phyloP scores from a whole-genome alignment of 2,329 filamentous ascomycete genomes.

The Amphichorda felina region DNA sequence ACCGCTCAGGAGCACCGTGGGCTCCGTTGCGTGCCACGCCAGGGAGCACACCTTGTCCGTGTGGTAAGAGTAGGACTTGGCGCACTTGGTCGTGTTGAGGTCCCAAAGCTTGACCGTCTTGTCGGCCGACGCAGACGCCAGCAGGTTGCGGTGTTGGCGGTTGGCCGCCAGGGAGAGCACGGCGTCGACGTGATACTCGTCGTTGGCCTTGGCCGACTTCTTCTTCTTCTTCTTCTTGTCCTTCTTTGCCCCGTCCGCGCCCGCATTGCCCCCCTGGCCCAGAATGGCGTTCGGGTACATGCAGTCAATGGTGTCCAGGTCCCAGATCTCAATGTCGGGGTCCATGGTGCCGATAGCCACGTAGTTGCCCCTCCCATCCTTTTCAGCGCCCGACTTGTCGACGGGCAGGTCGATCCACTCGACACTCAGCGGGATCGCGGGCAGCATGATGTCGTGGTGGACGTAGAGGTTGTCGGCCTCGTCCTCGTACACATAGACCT shows the following conservation, averaged over 20 bases:
- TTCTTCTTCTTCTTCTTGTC: conserved; percentile 58
- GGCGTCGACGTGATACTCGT: conserved; percentile 87
- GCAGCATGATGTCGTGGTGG: conserved; percentile 98
- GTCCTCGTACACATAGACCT: conserved; percentile 97
- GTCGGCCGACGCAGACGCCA: conserved; percentile 91
- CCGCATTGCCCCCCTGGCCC: conserved; percentile 53
- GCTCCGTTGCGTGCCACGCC: conserved; percentile 81
- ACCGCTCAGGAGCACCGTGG: conserved; percentile 81
- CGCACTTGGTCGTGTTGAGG: conserved; percentile 79
- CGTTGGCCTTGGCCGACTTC: conserved; percentile 80
- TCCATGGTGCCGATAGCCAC: conserved; percentile 96
- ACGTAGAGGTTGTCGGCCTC: conserved; percentile 93
- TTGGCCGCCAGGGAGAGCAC: conserved; percentile 87
- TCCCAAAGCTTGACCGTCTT: conserved; percentile 98
- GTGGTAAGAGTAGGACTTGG: conserved; percentile 91
- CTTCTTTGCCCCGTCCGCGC: conserved; percentile 22
- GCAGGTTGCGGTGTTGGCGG: conserved; percentile 82
- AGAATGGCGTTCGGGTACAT: conserved; percentile 98
- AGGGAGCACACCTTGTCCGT: conserved; percentile 96
- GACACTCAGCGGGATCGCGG: conserved; percentile 86
- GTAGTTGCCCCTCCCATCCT: conserved; percentile 69
- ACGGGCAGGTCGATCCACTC: conserved; percentile 96
- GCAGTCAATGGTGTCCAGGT: conserved; percentile 88
- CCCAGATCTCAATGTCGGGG: conserved; percentile 97
- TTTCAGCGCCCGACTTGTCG: conserved; percentile 50